Evolutionary conservation across 1,284 basidiomycete genomes (phyloP), one percentile per base, ranked within the genome.

Genomic region (Ceratobasidium sp.): DNA sequence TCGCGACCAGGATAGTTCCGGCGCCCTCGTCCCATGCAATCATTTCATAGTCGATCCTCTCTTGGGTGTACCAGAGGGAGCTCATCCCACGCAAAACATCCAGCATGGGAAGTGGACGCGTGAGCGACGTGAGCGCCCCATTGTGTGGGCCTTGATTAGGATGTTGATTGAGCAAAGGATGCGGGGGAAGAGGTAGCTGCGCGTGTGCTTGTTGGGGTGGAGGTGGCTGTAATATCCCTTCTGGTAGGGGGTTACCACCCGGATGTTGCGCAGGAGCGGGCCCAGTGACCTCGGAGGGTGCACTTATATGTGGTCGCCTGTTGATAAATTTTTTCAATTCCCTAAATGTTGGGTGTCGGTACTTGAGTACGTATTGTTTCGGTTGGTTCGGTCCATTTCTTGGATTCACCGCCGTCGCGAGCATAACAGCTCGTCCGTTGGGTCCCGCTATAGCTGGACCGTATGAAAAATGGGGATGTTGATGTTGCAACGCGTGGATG

Each of bases 1-100:
- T 64, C n/a, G 30, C 39, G 36, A 64, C 9, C 8, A 64, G 2
- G 29, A 53, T 16, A 1, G 60, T 41, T 4, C 60, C 60, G 9
- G 30, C 30, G 14, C 49, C 36, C 49, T 64, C 60, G 47, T 64
- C 60, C 60, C 60, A 64, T n/a, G 60, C 60, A n/a, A 64, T 19
- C 13, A 53, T 27, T 19, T 64, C 60, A 36, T 53, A 53, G 29
- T 19, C 33, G 2, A 53, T 11, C 14, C 3, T 27, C 11, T 19
- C 9, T 14, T 25, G 36, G 1, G 49, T 64, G 8, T 39, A 8
- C 49, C 49, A 64, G 1, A 64, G 25, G 23, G 13, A 23, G n/a
- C 47, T 19, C 60, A 44, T 41, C 2, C 23, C 19, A 9, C 49
- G 60, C 49, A 64, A 52, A 3, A 64, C 25, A 36, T 64, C 60